phyloP scores from a whole-genome alignment of 768 basidiomycete genomes.

The Mycena pura region DNA sequence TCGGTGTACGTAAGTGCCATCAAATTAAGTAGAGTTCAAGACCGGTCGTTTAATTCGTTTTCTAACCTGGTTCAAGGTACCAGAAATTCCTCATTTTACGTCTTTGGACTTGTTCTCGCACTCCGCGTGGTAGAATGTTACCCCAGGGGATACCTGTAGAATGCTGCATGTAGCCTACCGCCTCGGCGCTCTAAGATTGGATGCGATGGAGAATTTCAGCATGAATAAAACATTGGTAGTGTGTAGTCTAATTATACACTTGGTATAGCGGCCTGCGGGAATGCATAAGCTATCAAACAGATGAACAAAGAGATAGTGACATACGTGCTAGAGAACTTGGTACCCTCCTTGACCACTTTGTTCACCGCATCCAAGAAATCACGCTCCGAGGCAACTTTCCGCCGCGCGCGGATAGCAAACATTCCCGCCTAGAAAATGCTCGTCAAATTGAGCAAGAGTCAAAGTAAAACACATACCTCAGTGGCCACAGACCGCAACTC shows the following conservation, averaged over 20 bases:
- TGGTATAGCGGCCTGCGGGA: constrained; percentile 79
- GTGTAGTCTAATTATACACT: constrained; percentile 81
- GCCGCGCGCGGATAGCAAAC: constrained; percentile 96
- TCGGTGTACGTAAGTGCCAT: too few relatives aligned
- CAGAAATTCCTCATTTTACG: too few relatives aligned
- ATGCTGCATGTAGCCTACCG: too few relatives aligned
- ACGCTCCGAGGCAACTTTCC: constrained; percentile 96
- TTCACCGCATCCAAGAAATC: constrained; percentile 98
- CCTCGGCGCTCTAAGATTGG: too few relatives aligned
- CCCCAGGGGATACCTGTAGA: too few relatives aligned
- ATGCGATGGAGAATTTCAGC: too few relatives aligned
- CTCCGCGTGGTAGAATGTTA: too few relatives aligned
- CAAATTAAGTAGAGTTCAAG: too few relatives aligned
- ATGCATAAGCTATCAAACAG: constrained; percentile 17
- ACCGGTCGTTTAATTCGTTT: too few relatives aligned
- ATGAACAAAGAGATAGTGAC: constrained; percentile 40
- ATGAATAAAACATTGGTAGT: too few relatives aligned
- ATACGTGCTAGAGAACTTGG: constrained; percentile 97
- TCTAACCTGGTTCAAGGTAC: too few relatives aligned
- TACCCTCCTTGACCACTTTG: constrained; percentile 97
- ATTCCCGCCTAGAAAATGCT: constrained; percentile 82
- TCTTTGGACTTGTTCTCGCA: too few relatives aligned
- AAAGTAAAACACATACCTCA: constrained; percentile 62
- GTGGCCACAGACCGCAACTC: constrained; percentile 97
- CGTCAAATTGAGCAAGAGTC: background rate